phyloP scores from a whole-genome alignment of 352 stramenopile genomes.

The Phytophthora megakarya region DNA sequence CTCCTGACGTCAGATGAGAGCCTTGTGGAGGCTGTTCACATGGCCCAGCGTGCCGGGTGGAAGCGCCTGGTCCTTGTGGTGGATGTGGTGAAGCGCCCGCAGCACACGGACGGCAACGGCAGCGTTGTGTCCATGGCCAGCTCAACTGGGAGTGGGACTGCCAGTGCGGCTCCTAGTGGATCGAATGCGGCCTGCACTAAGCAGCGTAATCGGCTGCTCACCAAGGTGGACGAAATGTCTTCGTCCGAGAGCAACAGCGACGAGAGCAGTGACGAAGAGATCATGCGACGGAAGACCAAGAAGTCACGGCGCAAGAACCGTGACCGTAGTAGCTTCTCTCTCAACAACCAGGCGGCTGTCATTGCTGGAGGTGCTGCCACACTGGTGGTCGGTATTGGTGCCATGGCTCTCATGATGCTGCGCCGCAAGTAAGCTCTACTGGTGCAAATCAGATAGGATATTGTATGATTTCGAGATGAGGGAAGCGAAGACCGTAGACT shows the following conservation, averaged over 20 bases:
- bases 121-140: constrained; percentile 45
- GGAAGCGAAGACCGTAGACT: background rate
- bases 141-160: constrained; percentile 23
- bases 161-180: constrained; percentile 10
- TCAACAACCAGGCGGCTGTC: constrained; percentile 29
- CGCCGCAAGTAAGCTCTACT: constrained; percentile 55
- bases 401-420: constrained; percentile 61
- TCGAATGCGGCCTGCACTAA: constrained; percentile 32
- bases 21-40: constrained; percentile 83
- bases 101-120: constrained; percentile 37
- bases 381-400: constrained; percentile 52
- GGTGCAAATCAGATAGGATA: background rate
- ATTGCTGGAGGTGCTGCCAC: constrained; percentile 46
- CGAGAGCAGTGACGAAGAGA: constrained; percentile 51
- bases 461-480: constrained; percentile 20
- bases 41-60: constrained; percentile 85
- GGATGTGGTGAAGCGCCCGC: constrained; percentile 66
- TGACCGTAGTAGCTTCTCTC: constrained; percentile 19
- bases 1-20: constrained; percentile 87
- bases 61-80: constrained; percentile 85
- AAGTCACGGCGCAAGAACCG: constrained; percentile 54
- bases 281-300: constrained; percentile 49
- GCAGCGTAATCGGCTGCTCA: constrained; percentile 61
- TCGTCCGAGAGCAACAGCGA: constrained; percentile 47
- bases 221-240: constrained; percentile 82